Evolutionary conservation across 1,284 basidiomycete species (phyloP), one percentile per base, ranked within the genome.

Genomic region (Ceratobasidium sp.): DNA sequence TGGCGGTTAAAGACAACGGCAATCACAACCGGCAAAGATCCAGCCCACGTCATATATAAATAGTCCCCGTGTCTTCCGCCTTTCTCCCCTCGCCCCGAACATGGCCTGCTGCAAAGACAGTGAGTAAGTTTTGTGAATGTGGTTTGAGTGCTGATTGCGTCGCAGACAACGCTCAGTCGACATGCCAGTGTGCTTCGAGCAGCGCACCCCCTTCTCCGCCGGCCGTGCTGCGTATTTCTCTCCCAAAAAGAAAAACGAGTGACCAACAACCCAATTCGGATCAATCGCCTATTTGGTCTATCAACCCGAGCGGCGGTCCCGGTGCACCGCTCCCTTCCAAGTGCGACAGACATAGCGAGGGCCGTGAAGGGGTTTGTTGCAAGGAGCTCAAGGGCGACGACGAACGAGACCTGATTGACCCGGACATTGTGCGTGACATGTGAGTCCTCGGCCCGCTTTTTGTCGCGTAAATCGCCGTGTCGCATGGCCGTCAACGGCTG

Each of bases 371-470:
- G 2, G 83, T 93, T 1, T 95, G 94, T 82, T 95, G 94, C 83
- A 92, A 92, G 78, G 91, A 94, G 74, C 87, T 95, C 74, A 92
- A 88, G 78, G 87, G 85, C 56, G 87, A 89, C 8, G 92, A 95
- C 74, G 90, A 95, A 76, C 86, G 93, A 22, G 89, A 87, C 0
- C 85, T 96, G 48, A 85, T 96, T 72, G 88, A 96, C 80, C 94
- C 95, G 0, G 94, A 96, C 78, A 84, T 95, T 69, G 87, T 96
- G 24, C 89, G 93, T 19, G 94, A 96, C 79, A 87, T 92, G 92
- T 92, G 79, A 80, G 90, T 84, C 24, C 27, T 59, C 34, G 51
- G 39, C 5, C 49, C 66, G 48, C n/a, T 65, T 53, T 56, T 46
- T 37, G 3, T 27, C 51, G 41, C 39, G 27, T 31, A 27, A 11